Base-by-base conservation (phyloP, 2,329 filamentous ascomycete species). In the Aspergillus arachidicola region DNA sequence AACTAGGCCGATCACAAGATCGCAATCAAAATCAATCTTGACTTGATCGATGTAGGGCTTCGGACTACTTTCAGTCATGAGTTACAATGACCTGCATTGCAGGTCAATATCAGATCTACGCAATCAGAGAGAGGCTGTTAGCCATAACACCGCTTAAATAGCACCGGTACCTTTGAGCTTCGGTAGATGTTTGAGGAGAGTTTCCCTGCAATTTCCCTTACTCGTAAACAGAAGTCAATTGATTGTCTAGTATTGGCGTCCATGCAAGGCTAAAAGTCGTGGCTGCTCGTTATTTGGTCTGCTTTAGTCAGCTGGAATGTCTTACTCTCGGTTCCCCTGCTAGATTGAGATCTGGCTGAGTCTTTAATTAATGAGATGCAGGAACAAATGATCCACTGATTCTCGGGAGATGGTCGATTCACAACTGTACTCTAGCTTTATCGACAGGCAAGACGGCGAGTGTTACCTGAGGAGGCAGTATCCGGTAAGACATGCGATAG, bases 291-390 rank as follows among this genome's bases (percentile, higher is more conserved):
- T 9, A 38, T 55, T 55, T 16, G 11, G 21, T 26, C 23, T 59
- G 36, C 58, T 51, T 51, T 59, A 59, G 57, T 62, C 56, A 55
- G 56, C 41, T 41, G 54, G 60, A 51, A 59, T 65, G 63, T 65
- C 55, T 63, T 58, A 58, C 51, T 45, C 23, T 38, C 32, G 12
- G 21, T 48, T 36, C 59, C 56, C 34, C 34, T 32, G 19, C 30
- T 43, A 51, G 53, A 54, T 64, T 62, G 59, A 64, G 62, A 66
- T 66, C 62, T 62, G 62, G 62, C 53, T 57, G 62, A 62, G 59
- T 58, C 61, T 54, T 46, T 56, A 32, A 55, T 55, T 48, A 59
- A 61, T 64, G 45, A 59, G 62, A 66, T 56, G 62, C 65, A 66
- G 63, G 63, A 66, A 66, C 63, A 61, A 14, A 38, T 30, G 55